Percentiles rank a stretch among this genome's conserved stretches.
These are phyloP conservation scores for Colletotrichum nymphaeae DNA, from an alignment of 2,329 filamentous ascomycete species.

Conservation along the genomic window DNA sequence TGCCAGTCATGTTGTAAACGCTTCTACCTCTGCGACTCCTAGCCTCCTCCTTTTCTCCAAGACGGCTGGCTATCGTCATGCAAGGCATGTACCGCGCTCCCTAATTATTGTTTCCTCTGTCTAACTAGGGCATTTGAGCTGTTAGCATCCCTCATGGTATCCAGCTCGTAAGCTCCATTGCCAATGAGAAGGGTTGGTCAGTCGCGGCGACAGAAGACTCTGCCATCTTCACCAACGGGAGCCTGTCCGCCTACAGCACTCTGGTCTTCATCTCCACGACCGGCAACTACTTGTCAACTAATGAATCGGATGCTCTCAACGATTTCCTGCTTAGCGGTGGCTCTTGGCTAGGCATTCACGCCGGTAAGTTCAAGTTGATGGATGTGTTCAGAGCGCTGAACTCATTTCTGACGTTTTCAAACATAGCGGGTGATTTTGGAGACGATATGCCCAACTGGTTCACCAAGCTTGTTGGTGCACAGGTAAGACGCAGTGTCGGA, in stretches of 20 bases:
- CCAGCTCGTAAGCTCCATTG: background rate
- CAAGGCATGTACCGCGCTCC: background rate
- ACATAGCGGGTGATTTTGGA: background rate
- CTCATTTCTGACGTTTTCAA: background rate
- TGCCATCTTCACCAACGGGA: constrained; percentile 5
- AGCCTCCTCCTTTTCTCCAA: background rate
- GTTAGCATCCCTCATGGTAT: background rate
- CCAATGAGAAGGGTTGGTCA: background rate
- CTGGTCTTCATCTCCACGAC: constrained; percentile 1
- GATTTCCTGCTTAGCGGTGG: background rate
- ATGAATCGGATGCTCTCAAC: background rate
- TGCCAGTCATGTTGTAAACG: background rate
- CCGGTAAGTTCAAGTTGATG: background rate
- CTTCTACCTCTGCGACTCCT: background rate
- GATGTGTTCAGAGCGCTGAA: no score
- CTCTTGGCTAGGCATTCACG: background rate
- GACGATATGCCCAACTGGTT: background rate
- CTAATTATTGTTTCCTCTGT: background rate
- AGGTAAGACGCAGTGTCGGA: background rate
- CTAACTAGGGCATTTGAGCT: background rate
- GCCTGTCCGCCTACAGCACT: background rate
- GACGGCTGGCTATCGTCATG: background rate
- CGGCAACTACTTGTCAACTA: no score
- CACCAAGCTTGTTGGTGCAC: background rate
- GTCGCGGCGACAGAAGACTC: constrained; percentile 4